Conservation (phyloP, 2,329 filamentous ascomycete genomes). For the Ophiocordyceps camponoti-saundersi region DNA sequence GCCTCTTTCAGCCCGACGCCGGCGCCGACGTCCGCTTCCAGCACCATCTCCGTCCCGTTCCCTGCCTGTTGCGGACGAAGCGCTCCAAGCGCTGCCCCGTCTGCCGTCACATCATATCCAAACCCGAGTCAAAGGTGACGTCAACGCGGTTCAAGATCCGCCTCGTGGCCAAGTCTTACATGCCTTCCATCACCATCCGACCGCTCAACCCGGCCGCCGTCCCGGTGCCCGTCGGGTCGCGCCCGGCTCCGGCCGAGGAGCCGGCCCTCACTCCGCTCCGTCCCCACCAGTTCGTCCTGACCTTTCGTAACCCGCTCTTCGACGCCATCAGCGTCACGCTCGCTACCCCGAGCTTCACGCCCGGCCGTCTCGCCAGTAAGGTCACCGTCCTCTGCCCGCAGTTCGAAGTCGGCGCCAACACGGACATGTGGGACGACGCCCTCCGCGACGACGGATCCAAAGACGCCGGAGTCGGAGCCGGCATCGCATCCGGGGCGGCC, state of each 20-base stretch:
- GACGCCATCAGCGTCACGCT: constrained; percentile 77
- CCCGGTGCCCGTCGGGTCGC: constrained; percentile 16
- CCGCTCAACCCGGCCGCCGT: constrained; percentile 30
- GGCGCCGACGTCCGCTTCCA: constrained; percentile 42
- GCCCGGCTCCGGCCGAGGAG: constrained; percentile 14
- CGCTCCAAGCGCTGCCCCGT: constrained; percentile 83
- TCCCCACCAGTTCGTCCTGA: constrained; percentile 67
- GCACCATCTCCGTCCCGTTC: constrained; percentile 62
- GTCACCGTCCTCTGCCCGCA: constrained; percentile 90
- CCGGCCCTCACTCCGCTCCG: constrained; percentile 35
- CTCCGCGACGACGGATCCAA: constrained; percentile 35
- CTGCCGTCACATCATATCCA: constrained; percentile 88
- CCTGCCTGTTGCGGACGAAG: constrained; percentile 75
- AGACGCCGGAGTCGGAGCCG: constrained; percentile 15
- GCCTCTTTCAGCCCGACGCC: constrained; percentile 31
- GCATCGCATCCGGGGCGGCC: background rate
- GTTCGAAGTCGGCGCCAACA: constrained; percentile 88
- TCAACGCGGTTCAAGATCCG: constrained; percentile 87
- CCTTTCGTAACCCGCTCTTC: constrained; percentile 87
- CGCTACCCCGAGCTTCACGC: constrained; percentile 65
- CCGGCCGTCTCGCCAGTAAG: constrained; percentile 57
- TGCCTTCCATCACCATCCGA: constrained; percentile 64
- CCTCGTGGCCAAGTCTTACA: constrained; percentile 72
- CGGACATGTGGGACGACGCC: constrained; percentile 76
- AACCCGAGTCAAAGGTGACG: constrained; percentile 79